A percentile compares a stretch with the other conserved stretches of the same genome.
These are phyloP conservation scores for Phylloporus sp. DNA, from an alignment of 768 basidiomycete species.

Conservation along the genomic window DNA sequence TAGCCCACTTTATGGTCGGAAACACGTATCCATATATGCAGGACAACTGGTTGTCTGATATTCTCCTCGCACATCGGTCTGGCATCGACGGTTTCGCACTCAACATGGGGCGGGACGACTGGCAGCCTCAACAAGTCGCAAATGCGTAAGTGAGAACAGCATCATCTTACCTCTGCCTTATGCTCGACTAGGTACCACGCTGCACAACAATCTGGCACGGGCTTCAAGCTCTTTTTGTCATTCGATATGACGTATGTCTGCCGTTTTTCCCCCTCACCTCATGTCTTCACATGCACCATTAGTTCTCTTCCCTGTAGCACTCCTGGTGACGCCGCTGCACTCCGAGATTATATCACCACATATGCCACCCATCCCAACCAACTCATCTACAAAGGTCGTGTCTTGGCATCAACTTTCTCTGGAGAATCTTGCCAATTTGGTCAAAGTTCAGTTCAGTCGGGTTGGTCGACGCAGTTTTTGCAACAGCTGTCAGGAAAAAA, in stretches of 20 bases:
- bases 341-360: constrained; percentile 52
- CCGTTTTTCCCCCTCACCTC: neutral
- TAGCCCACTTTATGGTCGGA: constrained; percentile 60
- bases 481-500: constrained; percentile 42
- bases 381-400: constrained; percentile 41
- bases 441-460: constrained; percentile 43
- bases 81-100: constrained; percentile 71
- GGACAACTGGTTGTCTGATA: constrained; percentile 45
- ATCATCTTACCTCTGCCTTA: constrained; percentile 13
- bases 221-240: constrained; percentile 73
- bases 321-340: constrained; percentile 42
- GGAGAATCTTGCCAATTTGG: constrained; percentile 72
- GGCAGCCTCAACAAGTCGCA: constrained; percentile 59
- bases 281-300: neutral
- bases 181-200: constrained; percentile 46
- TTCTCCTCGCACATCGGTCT: constrained; percentile 49
- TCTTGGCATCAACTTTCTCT: constrained; percentile 68
- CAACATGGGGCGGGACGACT: constrained; percentile 62
- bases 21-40: constrained; percentile 60
- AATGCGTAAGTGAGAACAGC: constrained; percentile 48
- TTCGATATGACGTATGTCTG: constrained; percentile 69
- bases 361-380: constrained; percentile 60
- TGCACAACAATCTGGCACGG: constrained; percentile 46
- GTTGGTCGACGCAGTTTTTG: constrained; percentile 56
- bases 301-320: constrained; percentile 55